These are phyloP conservation scores for Talaromyces piceae DNA, from an alignment of 2,329 filamentous ascomycete genomes.

Conservation along the genomic window DNA sequence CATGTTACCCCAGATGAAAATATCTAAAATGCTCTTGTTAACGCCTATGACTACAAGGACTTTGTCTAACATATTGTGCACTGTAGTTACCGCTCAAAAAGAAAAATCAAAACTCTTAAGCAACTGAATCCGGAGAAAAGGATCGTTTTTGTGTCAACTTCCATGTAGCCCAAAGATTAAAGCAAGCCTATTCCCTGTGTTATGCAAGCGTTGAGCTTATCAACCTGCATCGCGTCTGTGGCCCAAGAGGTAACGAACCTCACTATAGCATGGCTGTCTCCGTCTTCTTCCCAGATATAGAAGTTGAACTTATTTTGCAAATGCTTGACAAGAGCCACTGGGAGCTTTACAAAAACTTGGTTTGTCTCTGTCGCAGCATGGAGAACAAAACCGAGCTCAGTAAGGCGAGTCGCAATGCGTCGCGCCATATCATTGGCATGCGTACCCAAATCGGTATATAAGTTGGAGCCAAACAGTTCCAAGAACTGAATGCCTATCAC, in stretches of 20 bases:
- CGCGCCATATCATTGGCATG: constrained; percentile 41
- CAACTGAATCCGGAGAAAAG: neutral
- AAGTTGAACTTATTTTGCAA: constrained; percentile 41
- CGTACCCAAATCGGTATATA: constrained; percentile 42
- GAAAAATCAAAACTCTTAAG: neutral
- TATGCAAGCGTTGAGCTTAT: neutral
- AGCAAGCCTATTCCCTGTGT: neutral
- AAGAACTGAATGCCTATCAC: constrained; percentile 45
- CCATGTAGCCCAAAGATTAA: neutral
- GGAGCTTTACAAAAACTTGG: constrained; percentile 45
- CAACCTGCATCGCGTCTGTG: constrained; percentile 20
- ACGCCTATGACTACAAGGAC: too few species aligned
- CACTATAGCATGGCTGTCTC: constrained; percentile 35
- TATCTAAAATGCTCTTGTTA: too few species aligned
- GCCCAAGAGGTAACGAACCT: constrained; percentile 47
- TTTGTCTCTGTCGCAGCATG: constrained; percentile 45
- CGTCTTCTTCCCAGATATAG: constrained; percentile 43
- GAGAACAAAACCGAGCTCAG: constrained; percentile 35
- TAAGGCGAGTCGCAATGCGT: constrained; percentile 38
- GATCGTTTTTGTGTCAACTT: too few species aligned
- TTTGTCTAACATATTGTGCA: too few species aligned
- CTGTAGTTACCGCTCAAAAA: too few species aligned
- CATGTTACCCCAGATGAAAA: too few species aligned
- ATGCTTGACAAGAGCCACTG: constrained; percentile 29
- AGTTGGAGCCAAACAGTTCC: constrained; percentile 40